Conservation (phyloP, 495 filamentous ascomycete genomes). For the Niebla homalea region DNA sequence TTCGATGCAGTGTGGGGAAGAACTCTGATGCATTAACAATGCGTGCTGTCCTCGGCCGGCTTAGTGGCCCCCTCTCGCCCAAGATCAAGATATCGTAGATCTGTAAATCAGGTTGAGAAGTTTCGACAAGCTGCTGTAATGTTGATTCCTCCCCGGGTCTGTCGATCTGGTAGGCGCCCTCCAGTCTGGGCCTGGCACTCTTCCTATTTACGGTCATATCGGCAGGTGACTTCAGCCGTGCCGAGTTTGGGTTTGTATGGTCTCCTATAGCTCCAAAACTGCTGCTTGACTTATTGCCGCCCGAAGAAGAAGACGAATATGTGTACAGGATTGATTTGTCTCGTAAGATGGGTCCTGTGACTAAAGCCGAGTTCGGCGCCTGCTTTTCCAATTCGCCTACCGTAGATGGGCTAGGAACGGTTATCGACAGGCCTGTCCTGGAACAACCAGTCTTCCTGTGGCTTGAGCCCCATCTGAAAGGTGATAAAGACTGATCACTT, state of each 20-base stretch:
- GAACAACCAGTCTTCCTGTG: slow-evolving; percentile 6
- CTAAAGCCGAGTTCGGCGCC: neutral
- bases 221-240: too few relatives aligned
- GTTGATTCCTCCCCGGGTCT: neutral
- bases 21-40: slow-evolving; percentile 3
- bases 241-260: neutral
- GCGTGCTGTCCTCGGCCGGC: neutral
- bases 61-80: slow-evolving; percentile 3
- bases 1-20: neutral
- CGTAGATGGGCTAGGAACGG: neutral
- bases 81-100: slow-evolving; percentile 4
- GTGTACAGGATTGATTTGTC: neutral
- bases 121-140: slow-evolving; percentile 3
- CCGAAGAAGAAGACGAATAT: slow-evolving; percentile 7
- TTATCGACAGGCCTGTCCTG: slow-evolving; percentile 4
- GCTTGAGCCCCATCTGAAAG: slow-evolving; percentile 8
- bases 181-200: neutral
- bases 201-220: too few relatives aligned
- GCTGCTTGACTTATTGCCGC: slow-evolving; percentile 3
- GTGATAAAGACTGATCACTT: slow-evolving; percentile 7
- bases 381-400: neutral
- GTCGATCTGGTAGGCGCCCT: neutral
- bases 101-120: slow-evolving; percentile 5
- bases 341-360: neutral
- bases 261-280: slow-evolving; percentile 12